These are phyloP conservation scores for Haplosporangium sp. DNA, from an alignment of 371 early-diverging fungal species.

Conservation along the genomic window DNA sequence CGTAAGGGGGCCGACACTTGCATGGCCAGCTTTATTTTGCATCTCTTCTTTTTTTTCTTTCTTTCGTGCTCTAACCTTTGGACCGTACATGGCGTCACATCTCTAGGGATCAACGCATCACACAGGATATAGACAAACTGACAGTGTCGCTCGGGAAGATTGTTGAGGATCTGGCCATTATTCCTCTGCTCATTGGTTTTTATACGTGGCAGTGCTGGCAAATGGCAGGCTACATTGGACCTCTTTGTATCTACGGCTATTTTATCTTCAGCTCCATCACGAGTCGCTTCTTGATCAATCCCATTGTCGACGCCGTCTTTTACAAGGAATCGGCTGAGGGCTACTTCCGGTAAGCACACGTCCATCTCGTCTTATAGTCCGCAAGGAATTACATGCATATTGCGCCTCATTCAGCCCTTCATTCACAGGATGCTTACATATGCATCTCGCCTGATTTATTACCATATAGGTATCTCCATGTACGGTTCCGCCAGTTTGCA, in stretches of 20 bases:
- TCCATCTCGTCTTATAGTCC: neutral
- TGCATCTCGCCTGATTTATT: too few species aligned
- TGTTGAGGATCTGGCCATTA: constrained; percentile 74
- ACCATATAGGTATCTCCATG: constrained; percentile 79
- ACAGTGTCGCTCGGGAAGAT: constrained; percentile 69
- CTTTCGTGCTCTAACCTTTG: neutral
- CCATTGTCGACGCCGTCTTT: constrained; percentile 81
- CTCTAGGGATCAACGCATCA: constrained; percentile 86
- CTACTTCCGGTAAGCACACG: constrained; percentile 64
- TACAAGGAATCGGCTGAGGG: constrained; percentile 85
- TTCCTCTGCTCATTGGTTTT: constrained; percentile 80
- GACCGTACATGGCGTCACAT: too few species aligned
- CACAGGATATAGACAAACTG: constrained; percentile 90
- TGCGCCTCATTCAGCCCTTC: neutral
- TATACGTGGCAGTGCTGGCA: constrained; percentile 81
- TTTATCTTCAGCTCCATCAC: constrained; percentile 75
- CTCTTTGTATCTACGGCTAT: constrained; percentile 76
- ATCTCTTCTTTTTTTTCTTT: neutral
- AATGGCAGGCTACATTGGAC: constrained; percentile 78
- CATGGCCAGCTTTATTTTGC: too few species aligned
- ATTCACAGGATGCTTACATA: neutral
- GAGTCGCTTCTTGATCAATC: constrained; percentile 73
- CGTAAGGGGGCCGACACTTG: too few species aligned
- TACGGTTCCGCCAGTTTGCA: constrained; percentile 76
- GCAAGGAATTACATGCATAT: too few species aligned